phyloP scores from a whole-genome alignment of 2,329 filamentous ascomycete genomes.

The Scorias spongiosa region DNA sequence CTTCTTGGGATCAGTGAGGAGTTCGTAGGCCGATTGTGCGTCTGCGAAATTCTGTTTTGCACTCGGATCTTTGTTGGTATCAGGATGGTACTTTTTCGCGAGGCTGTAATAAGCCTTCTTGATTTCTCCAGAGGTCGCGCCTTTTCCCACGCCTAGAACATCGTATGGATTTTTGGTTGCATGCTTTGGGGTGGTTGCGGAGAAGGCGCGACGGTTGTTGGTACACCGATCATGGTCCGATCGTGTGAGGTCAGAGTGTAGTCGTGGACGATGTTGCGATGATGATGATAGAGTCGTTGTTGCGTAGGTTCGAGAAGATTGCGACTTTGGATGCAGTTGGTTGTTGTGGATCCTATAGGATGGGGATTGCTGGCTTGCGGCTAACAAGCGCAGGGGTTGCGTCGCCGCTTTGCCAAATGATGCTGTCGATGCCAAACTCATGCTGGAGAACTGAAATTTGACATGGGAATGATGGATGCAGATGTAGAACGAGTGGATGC shows the following conservation, averaged over 20 bases:
- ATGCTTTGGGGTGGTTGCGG: conserved; percentile 39
- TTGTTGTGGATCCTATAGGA: background rate
- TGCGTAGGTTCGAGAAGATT: conserved; percentile 3
- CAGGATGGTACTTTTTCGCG: conserved; percentile 94
- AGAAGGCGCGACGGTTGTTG: conserved; percentile 30
- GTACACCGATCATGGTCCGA: conserved; percentile 12
- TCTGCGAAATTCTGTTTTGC: conserved; percentile 93
- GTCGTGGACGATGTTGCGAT: conserved; percentile 6
- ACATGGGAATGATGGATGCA: too few species aligned
- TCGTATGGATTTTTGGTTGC: conserved; percentile 67
- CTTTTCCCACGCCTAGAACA: conserved; percentile 69
- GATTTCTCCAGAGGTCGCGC: conserved; percentile 70
- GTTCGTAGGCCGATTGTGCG: conserved; percentile 84
- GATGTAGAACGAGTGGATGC: too few species aligned
- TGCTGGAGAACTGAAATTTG: conserved; percentile 4
- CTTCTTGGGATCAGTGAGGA: conserved; percentile 86
- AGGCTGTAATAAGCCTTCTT: conserved; percentile 98
- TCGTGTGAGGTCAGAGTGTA: conserved; percentile 3
- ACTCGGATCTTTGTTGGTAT: conserved; percentile 89
- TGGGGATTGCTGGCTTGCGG: conserved; percentile 14
- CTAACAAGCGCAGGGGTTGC: conserved; percentile 18
- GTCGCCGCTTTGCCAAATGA: conserved; percentile 19
- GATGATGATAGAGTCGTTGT: conserved; percentile 2
- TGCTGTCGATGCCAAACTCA: conserved; percentile 22
- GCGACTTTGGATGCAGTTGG: conserved; percentile 9